Base-by-base conservation (phyloP, 2,329 filamentous ascomycete genomes). In the Fusarium caatingaense region DNA sequence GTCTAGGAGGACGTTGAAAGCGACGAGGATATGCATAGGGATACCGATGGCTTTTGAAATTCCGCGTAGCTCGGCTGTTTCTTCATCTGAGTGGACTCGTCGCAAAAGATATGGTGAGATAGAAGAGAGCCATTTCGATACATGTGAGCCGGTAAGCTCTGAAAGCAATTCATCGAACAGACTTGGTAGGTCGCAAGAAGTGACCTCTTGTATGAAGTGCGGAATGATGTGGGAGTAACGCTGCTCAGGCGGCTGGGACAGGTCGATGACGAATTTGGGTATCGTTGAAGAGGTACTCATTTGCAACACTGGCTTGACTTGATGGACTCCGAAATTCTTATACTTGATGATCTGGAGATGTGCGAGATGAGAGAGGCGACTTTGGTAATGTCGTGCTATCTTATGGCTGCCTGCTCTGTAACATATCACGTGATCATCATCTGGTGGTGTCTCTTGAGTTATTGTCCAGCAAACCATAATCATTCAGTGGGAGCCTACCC, bases 1-100 rank as follows among this genome's bases (percentile, higher is more conserved):
- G 71, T 92, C 90, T 3, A 92, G 80, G 3, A 91, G 77, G 3
- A 88, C 86, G 69, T 92, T 92, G 70, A 90, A 84, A 5, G 85
- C 84, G 5, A 92, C 84, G 0, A 92, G 80, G 1, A 91, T 77
- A 68, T 89, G 88, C 75, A 91, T 80, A 2, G 86, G 81, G 6
- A 91, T 80, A 0, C 82, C 84, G 0, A 83, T 83, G 4, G 77
- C 81, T 27, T 79, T 75, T 27, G 84, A 82, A 37, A 92, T 88
- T 0, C 89, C 89, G 6, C 76, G 78, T n/a, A 92, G 77, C 75
- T 92, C 89, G 46, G 85, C 81, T 0, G 85, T 89, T 75, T 91
- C 88, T 70, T 91, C 88, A 0, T 76, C 56, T 20, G 81, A 83
- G 73, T 86, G 80, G 0, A 92, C 77, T 3, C 83, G 79, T 6